Evolutionary conservation across 2,329 filamentous ascomycete species (phyloP).

Genomic region (Canariomyces notabilis): DNA sequence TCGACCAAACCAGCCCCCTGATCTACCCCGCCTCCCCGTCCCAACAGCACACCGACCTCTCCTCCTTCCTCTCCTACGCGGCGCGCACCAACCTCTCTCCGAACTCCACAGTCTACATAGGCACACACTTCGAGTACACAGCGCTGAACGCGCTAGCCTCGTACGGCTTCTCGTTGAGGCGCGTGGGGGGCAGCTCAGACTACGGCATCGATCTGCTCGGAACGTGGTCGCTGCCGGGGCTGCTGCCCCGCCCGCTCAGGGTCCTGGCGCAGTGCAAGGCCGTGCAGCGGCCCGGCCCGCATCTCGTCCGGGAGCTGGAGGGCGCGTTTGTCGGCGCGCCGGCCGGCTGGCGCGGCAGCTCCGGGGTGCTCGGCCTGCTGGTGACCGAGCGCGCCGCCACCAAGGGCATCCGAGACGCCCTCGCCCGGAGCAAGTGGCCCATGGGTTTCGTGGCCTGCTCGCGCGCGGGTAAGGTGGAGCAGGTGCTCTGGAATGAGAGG

Average conservation of each 20-base stretch:
- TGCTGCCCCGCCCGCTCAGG: slow-evolving; percentile 32
- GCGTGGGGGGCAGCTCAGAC: slow-evolving; percentile 63
- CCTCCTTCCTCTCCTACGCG: slow-evolving; percentile 62
- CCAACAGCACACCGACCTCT: slow-evolving; percentile 56
- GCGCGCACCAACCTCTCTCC: slow-evolving; percentile 49
- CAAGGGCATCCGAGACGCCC: slow-evolving; percentile 68
- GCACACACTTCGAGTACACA: slow-evolving; percentile 74
- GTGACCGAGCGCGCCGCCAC: slow-evolving; percentile 67
- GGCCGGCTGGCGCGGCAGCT: slow-evolving; percentile 58
- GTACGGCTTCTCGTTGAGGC: slow-evolving; percentile 60
- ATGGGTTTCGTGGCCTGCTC: slow-evolving; percentile 66
- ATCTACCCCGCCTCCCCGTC: slow-evolving; percentile 43
- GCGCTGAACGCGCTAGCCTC: slow-evolving; percentile 50
- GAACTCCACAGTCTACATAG: slow-evolving; percentile 58
- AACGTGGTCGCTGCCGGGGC: slow-evolving; percentile 56
- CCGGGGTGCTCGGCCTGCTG: slow-evolving; percentile 64
- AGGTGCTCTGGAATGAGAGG: slow-evolving; percentile 68
- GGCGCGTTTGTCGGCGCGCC: slow-evolving; percentile 73
- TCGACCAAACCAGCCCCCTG: slow-evolving; percentile 21
- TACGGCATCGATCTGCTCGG: slow-evolving; percentile 71
- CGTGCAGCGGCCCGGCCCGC: slow-evolving; percentile 49
- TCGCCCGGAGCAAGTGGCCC: slow-evolving; percentile 62
- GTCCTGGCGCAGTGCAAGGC: slow-evolving; percentile 67
- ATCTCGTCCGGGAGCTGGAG: slow-evolving; percentile 67
- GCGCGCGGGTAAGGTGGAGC: slow-evolving; percentile 51